Evolutionary conservation across 495 filamentous ascomycete species (phyloP).

Genomic region (Xylaria curta): DNA sequence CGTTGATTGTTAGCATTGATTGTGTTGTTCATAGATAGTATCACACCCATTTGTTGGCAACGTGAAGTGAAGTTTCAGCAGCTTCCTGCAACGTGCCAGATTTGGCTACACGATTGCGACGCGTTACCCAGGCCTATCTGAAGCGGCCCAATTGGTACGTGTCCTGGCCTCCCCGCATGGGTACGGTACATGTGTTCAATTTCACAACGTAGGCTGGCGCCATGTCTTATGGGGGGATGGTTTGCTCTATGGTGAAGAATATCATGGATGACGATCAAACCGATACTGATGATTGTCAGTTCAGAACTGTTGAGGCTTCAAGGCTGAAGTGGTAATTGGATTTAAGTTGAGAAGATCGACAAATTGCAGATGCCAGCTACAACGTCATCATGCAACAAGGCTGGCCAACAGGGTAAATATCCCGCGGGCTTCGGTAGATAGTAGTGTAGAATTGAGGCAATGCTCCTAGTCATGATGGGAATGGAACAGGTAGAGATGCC

Average conservation of each 20-base stretch:
- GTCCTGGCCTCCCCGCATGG: neutral
- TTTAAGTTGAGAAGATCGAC: slow-evolving; percentile 27
- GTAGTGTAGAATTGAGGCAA: neutral
- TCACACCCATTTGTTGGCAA: slow-evolving; percentile 19
- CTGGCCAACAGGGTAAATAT: slow-evolving; percentile 19
- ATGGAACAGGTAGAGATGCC: neutral
- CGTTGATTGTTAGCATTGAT: slow-evolving; percentile 22
- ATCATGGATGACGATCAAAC: neutral
- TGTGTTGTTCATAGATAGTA: slow-evolving; percentile 2
- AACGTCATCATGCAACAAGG: slow-evolving; percentile 37
- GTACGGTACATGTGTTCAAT: slow-evolving; percentile 15
- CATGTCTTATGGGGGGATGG: neutral
- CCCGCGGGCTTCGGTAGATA: neutral
- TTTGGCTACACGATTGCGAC: slow-evolving; percentile 9
- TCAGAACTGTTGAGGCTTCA: neutral
- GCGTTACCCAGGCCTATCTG: neutral
- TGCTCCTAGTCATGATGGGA: neutral
- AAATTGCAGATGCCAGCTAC: slow-evolving; percentile 33
- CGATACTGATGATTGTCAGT: neutral
- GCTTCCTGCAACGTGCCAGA: slow-evolving; percentile 18
- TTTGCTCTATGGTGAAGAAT: neutral
- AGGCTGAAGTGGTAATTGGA: neutral
- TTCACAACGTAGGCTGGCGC: neutral
- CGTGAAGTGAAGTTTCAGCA: neutral
- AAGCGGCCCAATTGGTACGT: neutral